Base-by-base conservation (phyloP, 257 asterid species). In the Scutellaria minor region DNA sequence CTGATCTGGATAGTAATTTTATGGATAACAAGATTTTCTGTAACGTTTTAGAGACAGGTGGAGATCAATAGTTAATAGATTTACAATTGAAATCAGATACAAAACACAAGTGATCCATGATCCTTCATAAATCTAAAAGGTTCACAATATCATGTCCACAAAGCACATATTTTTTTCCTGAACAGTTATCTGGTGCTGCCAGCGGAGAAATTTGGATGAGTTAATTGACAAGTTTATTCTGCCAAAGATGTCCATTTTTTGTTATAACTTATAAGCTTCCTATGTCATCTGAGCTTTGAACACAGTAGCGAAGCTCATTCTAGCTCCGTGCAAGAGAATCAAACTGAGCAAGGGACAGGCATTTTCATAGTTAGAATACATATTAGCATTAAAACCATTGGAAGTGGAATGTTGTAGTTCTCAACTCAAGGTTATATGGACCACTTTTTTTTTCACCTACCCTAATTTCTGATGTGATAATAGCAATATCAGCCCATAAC, bases 121-220 rank as follows among this genome's bases (percentile, higher is more conserved):
- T 37, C 15, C 53, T 5, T 45, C 77, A 68, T 46, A 64, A 55
- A 39, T 20, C 70, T 20, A 10, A 37, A 11, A 59, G 59, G 18
- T 53, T 53, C 12, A 24, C 20, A 9, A 24, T 45, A 66, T 48
- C 57, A 59, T 66, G 74, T 64, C 9, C 45, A 39, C 52, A 24
- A 55, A 67, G 62, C 66, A 60, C 55, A 64, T 46, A 15, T 66
- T 20, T 71, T 37, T 62, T 50, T 54, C 11, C 24, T 63, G 45
- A 68, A 51, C 68, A 40, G 54, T 64, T 37, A 20, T 42, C 65
- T 27, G n/a, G n/a, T 39, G 47, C 54, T 48, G 65, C 75, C 75
- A 64, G 18, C 55, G 22, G 37, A 48, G 50, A 65, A 50, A 48
- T 66, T 56, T 46, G 56, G 7, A 66, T 71, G 9, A 42, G 48